These are phyloP conservation scores for Pleurotus djamor DNA, from an alignment of 768 basidiomycete genomes.

Conservation along the genomic window DNA sequence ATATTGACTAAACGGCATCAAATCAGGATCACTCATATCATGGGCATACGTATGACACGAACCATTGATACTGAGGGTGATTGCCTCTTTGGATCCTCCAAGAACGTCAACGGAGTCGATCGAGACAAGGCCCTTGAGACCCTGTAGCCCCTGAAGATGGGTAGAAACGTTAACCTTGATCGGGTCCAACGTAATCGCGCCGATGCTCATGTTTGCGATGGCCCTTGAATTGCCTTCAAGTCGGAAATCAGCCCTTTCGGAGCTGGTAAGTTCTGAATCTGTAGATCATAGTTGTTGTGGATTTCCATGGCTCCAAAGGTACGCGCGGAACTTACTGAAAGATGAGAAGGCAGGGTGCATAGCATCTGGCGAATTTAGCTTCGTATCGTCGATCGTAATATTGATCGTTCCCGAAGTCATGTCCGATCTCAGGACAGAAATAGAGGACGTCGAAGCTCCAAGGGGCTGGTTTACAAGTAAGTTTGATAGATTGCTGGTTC, in stretches of 20 bases:
- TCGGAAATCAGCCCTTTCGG: constrained; percentile 44
- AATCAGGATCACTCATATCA: neutral
- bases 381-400: constrained; percentile 56
- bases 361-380: constrained; percentile 42
- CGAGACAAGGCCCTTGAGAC: constrained; percentile 51
- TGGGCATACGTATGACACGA: constrained; percentile 2
- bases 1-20: constrained; percentile 44
- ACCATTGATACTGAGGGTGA: constrained; percentile 62
- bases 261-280: constrained; percentile 59
- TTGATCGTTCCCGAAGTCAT: constrained; percentile 64
- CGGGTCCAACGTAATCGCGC: constrained; percentile 64
- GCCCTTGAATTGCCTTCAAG: constrained; percentile 61
- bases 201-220: constrained; percentile 58
- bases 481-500: neutral
- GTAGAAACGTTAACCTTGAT: constrained; percentile 74
- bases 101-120: constrained; percentile 64
- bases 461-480: constrained; percentile 38
- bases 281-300: constrained; percentile 5
- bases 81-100: constrained; percentile 58
- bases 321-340: constrained; percentile 45
- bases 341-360: constrained; percentile 51
- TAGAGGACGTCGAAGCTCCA: constrained; percentile 60
- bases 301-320: neutral
- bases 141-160: constrained; percentile 55
- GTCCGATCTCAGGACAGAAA: constrained; percentile 47